These are phyloP conservation scores for Dictyostelium firmibasis DNA, from an alignment of 78 protist genomes.

Conservation along the genomic window DNA sequence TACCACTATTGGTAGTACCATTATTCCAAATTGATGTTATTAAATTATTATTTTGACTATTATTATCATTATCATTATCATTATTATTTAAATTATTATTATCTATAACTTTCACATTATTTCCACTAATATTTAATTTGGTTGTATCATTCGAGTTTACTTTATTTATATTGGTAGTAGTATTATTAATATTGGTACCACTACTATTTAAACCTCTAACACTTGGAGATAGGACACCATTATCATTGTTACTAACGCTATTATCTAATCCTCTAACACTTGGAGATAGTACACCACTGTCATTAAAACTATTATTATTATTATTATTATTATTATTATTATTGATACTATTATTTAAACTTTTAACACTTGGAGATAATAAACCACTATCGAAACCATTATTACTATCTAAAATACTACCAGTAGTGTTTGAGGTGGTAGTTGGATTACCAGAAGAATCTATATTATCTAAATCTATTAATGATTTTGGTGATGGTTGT, in stretches of 20 bases:
- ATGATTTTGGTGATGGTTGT: not conserved
- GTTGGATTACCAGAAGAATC: not conserved
- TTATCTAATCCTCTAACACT: not conserved
- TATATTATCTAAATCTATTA: not conserved
- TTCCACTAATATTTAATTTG: not conserved
- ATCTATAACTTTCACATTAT: not conserved
- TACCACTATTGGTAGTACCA: not conserved
- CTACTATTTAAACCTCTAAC: not conserved
- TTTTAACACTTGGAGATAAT: not conserved
- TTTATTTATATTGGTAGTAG: not conserved
- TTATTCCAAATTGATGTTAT: not conserved
- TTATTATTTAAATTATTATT: not conserved
- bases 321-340: not conserved
- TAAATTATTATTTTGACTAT: not conserved
- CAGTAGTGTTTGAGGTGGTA: not conserved
- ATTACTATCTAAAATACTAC: not conserved
- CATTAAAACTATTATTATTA: not conserved
- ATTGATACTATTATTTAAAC: not conserved
- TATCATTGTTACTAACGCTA: not conserved
- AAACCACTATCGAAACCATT: not conserved
- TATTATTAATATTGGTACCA: not conserved
- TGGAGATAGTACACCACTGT: not conserved
- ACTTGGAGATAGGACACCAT: not conserved
- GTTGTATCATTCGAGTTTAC: not conserved
- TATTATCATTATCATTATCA: not conserved